A percentile compares a stretch with the other conserved stretches of the same genome.
phyloP scores from a whole-genome alignment of 2,329 filamentous ascomycete genomes.

The Xylaria sp. region DNA sequence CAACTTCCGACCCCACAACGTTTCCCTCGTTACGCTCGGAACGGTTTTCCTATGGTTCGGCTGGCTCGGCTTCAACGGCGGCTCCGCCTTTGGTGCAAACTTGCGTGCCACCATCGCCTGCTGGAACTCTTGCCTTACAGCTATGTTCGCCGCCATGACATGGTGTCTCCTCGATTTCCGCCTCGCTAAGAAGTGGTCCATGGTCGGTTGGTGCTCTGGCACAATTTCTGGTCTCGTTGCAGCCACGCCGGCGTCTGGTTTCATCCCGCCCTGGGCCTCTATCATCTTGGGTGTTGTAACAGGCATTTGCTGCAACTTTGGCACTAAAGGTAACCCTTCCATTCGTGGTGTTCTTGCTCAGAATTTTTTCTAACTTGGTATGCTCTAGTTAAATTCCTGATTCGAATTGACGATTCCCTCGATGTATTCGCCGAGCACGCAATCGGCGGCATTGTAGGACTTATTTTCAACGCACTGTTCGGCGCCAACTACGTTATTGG shows the following conservation, averaged over 20 bases:
- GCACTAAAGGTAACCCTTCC: constrained; percentile 58
- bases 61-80: constrained; percentile 98
- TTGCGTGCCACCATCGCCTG: constrained; percentile 93
- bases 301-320: constrained; percentile 71
- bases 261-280: constrained; percentile 70
- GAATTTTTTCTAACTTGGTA: background rate
- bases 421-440: constrained; percentile 76
- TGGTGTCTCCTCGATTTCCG: constrained; percentile 98
- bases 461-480: constrained; percentile 77
- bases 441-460: constrained; percentile 70
- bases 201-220: constrained; percentile 75
- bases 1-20: constrained; percentile 99
- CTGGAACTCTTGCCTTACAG: constrained; percentile 96
- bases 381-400: constrained; percentile 59
- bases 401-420: constrained; percentile 72
- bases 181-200: constrained; percentile 90
- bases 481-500: constrained; percentile 73
- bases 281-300: constrained; percentile 69
- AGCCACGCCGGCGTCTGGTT: constrained; percentile 71
- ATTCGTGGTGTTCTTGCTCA: background rate
- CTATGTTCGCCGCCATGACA: constrained; percentile 87
- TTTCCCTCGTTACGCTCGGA: constrained; percentile 93
- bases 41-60: constrained; percentile 98
- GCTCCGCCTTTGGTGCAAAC: constrained; percentile 92
- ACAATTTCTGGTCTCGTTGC: constrained; percentile 74